Conservation (phyloP, 192 early-diverging fungal species). For the Podila epicladia region DNA sequence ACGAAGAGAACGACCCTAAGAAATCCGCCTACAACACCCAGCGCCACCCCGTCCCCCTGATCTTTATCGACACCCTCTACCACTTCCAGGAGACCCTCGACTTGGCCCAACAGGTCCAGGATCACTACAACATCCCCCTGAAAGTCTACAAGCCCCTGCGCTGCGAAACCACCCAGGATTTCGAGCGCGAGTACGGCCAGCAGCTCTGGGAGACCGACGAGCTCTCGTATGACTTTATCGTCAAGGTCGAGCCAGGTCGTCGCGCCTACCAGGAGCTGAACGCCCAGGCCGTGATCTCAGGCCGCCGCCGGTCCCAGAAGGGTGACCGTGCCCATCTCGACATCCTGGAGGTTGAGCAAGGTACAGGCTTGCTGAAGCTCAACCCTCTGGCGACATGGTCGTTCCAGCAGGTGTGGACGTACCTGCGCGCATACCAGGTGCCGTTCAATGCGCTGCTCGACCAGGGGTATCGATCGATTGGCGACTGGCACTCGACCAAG, state of each 20-base stretch:
- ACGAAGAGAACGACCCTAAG: constrained; percentile 34
- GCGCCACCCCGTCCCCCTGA: constrained; percentile 75
- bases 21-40: constrained; percentile 51
- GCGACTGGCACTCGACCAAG: constrained; percentile 92
- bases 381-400: constrained; percentile 95
- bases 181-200: constrained; percentile 78
- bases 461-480: constrained; percentile 91
- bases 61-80: constrained; percentile 96
- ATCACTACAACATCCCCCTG: constrained; percentile 73
- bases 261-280: constrained; percentile 82
- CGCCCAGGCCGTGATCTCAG: constrained; percentile 88
- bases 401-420: constrained; percentile 89
- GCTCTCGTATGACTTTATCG: constrained; percentile 86
- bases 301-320: constrained; percentile 87
- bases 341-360: constrained; percentile 83
- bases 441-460: constrained; percentile 93
- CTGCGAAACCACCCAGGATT: constrained; percentile 68
- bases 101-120: constrained; percentile 71
- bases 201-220: constrained; percentile 87
- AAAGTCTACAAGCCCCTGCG: constrained; percentile 81
- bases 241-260: constrained; percentile 94
- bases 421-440: constrained; percentile 82
- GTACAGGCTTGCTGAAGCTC: constrained; percentile 85
- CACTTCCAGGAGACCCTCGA: constrained; percentile 94
- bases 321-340: constrained; percentile 81